Conservation (phyloP, 2,329 filamentous ascomycete genomes). For the Scedosporium dehoogii region DNA sequence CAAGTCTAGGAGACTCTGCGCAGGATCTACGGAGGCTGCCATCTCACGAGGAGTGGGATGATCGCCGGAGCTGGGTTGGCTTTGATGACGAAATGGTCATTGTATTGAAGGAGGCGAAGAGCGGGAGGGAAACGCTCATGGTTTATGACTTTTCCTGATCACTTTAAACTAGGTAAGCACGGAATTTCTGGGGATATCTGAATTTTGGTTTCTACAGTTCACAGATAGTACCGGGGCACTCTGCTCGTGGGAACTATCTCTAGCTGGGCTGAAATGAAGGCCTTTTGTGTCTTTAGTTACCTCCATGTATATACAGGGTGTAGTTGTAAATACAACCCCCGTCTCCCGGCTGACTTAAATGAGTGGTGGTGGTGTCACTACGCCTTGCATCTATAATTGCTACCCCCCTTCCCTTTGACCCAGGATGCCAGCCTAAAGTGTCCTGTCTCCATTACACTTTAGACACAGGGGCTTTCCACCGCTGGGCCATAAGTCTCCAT, state of each 20-base stretch:
- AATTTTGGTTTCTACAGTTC: no score
- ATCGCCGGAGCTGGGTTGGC: slow-evolving; percentile 58
- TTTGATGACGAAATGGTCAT: slow-evolving; percentile 93
- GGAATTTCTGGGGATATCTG: no score
- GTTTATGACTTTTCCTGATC: slow-evolving; percentile 76
- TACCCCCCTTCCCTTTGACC: no score
- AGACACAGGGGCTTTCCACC: neutral
- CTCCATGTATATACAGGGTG: no score
- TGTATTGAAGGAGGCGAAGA: slow-evolving; percentile 60
- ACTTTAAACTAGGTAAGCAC: neutral
- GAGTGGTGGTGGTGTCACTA: no score
- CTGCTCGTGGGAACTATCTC: no score
- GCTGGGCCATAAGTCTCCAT: neutral
- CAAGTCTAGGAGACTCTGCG: slow-evolving; percentile 17
- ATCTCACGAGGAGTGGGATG: slow-evolving; percentile 25
- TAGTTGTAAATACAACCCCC: no score
- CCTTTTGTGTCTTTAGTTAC: no score
- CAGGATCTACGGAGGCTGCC: neutral
- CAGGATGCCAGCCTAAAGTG: neutral
- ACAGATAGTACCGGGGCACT: no score
- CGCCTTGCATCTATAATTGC: no score
- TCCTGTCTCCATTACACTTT: neutral
- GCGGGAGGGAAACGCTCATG: slow-evolving; percentile 62
- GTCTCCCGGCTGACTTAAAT: no score
- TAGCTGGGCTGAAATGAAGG: no score